Base-by-base conservation (phyloP, 2,329 filamentous ascomycete species). In the Cladosporium austrohemisphaericum region DNA sequence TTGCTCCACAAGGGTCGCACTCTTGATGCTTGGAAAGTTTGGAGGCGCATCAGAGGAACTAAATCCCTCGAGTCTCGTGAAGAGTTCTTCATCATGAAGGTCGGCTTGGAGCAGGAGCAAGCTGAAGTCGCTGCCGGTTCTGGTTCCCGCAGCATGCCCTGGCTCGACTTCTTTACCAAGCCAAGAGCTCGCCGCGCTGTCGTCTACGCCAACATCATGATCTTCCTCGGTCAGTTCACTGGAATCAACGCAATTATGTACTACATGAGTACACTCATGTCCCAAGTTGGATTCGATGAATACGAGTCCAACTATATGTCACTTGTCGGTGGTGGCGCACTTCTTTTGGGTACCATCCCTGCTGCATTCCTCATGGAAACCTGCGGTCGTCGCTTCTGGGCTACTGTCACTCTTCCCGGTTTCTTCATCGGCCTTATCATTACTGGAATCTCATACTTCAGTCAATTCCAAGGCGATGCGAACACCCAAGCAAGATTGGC, bases 321-420 rank as follows among this genome's bases (percentile, higher is more conserved):
- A 5, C 75, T 86, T 0, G 83, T 87, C 5, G 84, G 84, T 2
- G 84, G 84, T 20, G 84, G 80, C 2, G 70, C 83, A 0, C 73
- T 87, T 0, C 72, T 87, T 0, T 49, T 52, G 23, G 56, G 64
- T 19, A 66, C 64, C 23, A 64, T 66, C 26, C 64, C 64, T 0
- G 64, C 63, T 13, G 55, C 49, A 16, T 62, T 75, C 86, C 62
- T 78, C 79, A 88, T 88, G 84, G 85, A 88, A 60, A 78, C 74
- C 2, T 87, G 82, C 41, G 84, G 84, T 10, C 81, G 85, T 18
- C 80, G 84, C 3, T 87, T 87, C 75, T 88, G 84, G 85, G 85
- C 84, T 25, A 85, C 83, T 53, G 75, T 75, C 4, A 49, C 52
- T 66, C 0, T 72, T 68, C 46, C 46, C 16, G 38, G 36, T 2